A percentile compares a stretch with the other conserved stretches of the same genome.
These are phyloP conservation scores for Sanghuangporus baumii DNA, from an alignment of 1,284 basidiomycete species.

Conservation along the genomic window DNA sequence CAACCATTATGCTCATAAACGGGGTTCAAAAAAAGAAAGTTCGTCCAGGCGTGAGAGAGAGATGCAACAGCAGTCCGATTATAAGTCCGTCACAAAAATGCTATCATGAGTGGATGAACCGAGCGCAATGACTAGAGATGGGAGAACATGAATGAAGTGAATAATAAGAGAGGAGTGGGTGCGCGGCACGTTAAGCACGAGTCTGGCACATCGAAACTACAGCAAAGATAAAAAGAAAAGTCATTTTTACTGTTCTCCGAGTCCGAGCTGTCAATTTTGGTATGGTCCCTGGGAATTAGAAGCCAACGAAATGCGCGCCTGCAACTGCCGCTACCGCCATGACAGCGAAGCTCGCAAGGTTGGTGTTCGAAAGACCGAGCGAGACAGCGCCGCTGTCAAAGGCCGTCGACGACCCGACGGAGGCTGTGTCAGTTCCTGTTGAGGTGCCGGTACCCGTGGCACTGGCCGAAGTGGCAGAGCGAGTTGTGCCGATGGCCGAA, in stretches of 20 bases:
- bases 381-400: slow-evolving; percentile 26
- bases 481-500: slow-evolving; percentile 8
- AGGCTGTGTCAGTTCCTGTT: slow-evolving; percentile 14
- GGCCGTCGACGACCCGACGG: slow-evolving; percentile 22
- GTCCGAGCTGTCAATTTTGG: neutral
- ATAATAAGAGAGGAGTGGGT: neutral
- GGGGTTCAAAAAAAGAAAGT: neutral
- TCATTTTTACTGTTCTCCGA: neutral
- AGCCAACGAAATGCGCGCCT: slow-evolving; percentile 12
- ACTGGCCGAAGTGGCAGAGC: slow-evolving; percentile 6
- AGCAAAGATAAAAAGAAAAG: neutral
- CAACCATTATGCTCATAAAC: neutral
- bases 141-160: neutral
- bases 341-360: slow-evolving; percentile 27
- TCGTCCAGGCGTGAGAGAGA: slow-evolving; percentile 1
- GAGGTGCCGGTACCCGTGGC: slow-evolving; percentile 22
- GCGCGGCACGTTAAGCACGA: neutral
- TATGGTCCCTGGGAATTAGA: slow-evolving; percentile 1
- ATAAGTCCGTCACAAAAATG: slow-evolving; percentile 1
- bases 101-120: neutral
- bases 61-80: neutral
- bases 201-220: neutral
- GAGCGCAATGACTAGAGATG: neutral
- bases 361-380: slow-evolving; percentile 28
- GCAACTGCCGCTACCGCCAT: slow-evolving; percentile 15